Conservation (phyloP, 2,329 filamentous ascomycete species). For the Colletotrichum liriopes region DNA sequence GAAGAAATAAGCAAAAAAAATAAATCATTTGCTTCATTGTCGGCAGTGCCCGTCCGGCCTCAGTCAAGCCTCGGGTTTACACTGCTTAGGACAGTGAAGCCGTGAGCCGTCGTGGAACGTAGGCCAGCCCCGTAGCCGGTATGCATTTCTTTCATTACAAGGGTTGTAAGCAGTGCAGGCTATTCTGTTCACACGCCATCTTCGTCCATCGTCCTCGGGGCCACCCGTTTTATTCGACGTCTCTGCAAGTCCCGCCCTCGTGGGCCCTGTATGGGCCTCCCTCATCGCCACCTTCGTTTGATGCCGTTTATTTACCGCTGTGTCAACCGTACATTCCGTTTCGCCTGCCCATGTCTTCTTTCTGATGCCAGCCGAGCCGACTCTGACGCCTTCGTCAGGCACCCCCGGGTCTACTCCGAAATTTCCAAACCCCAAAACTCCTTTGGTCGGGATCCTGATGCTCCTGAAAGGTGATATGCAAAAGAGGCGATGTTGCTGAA, state of each 20-base stretch:
- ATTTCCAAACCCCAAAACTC: not conserved
- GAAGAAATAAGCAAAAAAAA: not conserved
- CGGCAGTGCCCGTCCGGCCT: not conserved
- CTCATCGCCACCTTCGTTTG: not conserved
- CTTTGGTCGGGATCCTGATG: not conserved
- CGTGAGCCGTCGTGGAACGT: not conserved
- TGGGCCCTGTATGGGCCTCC: not conserved
- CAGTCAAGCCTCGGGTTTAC: not conserved
- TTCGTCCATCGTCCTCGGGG: not conserved
- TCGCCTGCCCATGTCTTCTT: too few species aligned
- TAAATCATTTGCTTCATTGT: not conserved
- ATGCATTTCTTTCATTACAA: constrained; percentile 54
- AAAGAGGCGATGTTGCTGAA: not conserved
- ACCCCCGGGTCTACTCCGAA: not conserved
- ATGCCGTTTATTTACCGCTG: not conserved
- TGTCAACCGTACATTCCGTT: not conserved
- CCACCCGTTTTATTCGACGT: not conserved
- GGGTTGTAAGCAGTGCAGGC: constrained; percentile 54
- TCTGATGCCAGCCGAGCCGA: not conserved
- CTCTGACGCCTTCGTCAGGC: not conserved
- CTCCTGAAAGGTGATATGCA: constrained; percentile 1
- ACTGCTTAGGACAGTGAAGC: not conserved
- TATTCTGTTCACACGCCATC: constrained; percentile 52
- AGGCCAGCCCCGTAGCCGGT: constrained; percentile 18
- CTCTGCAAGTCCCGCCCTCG: not conserved